phyloP scores from a whole-genome alignment of 306 rosid genomes.

The Quillaja saponaria region DNA sequence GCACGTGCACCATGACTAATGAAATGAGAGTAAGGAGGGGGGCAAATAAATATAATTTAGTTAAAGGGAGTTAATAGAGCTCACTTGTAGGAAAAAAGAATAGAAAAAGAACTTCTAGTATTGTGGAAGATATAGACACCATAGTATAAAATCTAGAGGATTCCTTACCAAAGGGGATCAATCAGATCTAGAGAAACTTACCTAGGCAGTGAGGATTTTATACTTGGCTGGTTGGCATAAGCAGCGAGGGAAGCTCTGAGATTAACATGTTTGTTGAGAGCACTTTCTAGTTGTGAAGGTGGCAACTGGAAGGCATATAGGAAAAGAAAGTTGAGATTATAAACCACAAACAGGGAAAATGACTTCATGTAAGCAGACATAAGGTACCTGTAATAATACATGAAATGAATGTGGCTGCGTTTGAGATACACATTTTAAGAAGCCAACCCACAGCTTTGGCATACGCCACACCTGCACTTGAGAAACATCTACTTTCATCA shows the following conservation, averaged over 20 bases:
- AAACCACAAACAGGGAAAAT: conserved; percentile 2
- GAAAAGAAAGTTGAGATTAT: conserved; percentile 4
- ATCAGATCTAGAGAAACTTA: conserved; percentile 36
- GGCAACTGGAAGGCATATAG: conserved; percentile 66
- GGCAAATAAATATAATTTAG: too few species aligned
- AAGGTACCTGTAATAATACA: conserved; percentile 78
- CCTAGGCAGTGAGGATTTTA: conserved; percentile 78
- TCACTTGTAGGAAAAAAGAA: too few species aligned
- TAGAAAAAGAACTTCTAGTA: too few species aligned
- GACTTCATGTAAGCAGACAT: conserved; percentile 12
- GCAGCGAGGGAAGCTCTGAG: conserved; percentile 77
- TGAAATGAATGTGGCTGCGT: conserved; percentile 95
- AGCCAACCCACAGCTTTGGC: conserved; percentile 99
- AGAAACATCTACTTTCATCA: conserved; percentile 18
- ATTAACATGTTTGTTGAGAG: conserved; percentile 73
- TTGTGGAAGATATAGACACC: too few species aligned
- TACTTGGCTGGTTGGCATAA: conserved; percentile 74
- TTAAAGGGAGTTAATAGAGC: too few species aligned
- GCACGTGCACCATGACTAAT: too few species aligned
- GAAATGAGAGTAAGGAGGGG: too few species aligned
- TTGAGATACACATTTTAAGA: conserved; percentile 93
- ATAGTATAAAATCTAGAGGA: neutral
- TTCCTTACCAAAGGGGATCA: neutral
- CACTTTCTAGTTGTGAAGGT: conserved; percentile 79
- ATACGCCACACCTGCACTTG: conserved; percentile 84